Base-by-base conservation (phyloP, 2,329 filamentous ascomycete species). In the Bipolaris cookei region DNA sequence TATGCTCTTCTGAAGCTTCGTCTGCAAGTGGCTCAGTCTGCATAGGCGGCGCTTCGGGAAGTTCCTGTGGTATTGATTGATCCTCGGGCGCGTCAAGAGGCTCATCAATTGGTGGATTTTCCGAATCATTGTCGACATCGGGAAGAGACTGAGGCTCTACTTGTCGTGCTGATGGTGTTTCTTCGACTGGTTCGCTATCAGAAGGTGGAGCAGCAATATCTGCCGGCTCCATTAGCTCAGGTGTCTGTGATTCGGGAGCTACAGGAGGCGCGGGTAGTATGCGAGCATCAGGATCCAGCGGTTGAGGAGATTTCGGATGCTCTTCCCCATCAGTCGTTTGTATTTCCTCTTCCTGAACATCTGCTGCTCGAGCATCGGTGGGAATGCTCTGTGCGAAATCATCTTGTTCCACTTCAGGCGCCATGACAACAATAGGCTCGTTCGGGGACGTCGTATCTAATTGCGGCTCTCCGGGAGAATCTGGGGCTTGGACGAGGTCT, bases 51-150 rank as follows among this genome's bases (percentile, higher is more conserved):
- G 20, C 47, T 34, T 51, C 54, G 3, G 8, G 38, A 23, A 20
- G 32, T 35, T 47, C 37, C 34, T n/a, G 13, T 18, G 16, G 38
- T 49, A 42, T 54, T 34, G 10, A 18, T 10, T 34, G 51, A 38
- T 51, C 47, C 11, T 63, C 59, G 10, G 32, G 39, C 20, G 41
- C 53, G 10, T 52, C 42, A 13, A 43, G 18, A n/a, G 59, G 58
- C 35, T 65, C 51, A 16, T 54, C 51, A 38, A 51, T 20, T 51
- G 41, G 42, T 18, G 44, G 28, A 14, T 38, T 39, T 48, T 46
- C 25, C 16, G 13, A 21, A 18, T 25, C 23, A 23, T n/a, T 7
- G 13, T 42, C 14, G 0, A 21, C n/a, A 21, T 37, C 21, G 7
- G 38, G 34, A 50, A 43, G 3, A 11, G 11, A 35, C n/a, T 50